phyloP scores from a whole-genome alignment of 1,139 yeast genomes.

The Sugiyamaella sp. region DNA sequence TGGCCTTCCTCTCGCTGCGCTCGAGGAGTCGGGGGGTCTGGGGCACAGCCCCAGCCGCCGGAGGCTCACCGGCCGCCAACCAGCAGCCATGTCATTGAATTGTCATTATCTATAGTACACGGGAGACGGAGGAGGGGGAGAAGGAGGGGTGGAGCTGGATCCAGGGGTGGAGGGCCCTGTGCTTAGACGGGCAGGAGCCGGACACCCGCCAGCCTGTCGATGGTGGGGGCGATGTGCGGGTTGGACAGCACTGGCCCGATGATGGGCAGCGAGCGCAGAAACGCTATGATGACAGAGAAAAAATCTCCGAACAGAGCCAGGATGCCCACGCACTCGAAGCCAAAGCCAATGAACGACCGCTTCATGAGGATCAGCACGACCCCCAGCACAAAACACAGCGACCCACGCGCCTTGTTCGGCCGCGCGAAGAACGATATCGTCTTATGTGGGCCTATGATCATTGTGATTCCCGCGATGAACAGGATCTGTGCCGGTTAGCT shows the following conservation, averaged over 20 bases:
- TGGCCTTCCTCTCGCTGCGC: too few relatives aligned
- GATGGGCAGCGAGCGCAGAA: conserved; percentile 82
- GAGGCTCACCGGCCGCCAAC: neutral
- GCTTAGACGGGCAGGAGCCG: conserved; percentile 61
- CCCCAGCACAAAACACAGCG: conserved; percentile 76
- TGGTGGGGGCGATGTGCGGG: conserved; percentile 76
- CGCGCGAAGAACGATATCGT: conserved; percentile 83
- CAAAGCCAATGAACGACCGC: conserved; percentile 81
- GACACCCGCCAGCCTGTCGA: conserved; percentile 66
- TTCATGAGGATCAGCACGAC: conserved; percentile 72
- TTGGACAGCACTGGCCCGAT: conserved; percentile 85
- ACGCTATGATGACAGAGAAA: conserved; percentile 87
- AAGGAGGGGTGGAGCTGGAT: too few relatives aligned
- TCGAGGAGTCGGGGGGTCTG: too few relatives aligned
- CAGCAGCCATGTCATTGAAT: neutral
- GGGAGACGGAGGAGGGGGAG: too few relatives aligned
- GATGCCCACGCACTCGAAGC: conserved; percentile 84
- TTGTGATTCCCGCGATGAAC: conserved; percentile 77
- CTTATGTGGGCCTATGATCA: conserved; percentile 87
- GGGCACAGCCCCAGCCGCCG: too few relatives aligned
- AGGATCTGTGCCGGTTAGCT: conserved; percentile 43
- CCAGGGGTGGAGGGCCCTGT: neutral
- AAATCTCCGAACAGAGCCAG: conserved; percentile 89
- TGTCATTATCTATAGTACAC: neutral
- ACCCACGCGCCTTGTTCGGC: conserved; percentile 84